phyloP scores from a whole-genome alignment of 352 stramenopile species.

The Thalassiosira mediterranea region DNA sequence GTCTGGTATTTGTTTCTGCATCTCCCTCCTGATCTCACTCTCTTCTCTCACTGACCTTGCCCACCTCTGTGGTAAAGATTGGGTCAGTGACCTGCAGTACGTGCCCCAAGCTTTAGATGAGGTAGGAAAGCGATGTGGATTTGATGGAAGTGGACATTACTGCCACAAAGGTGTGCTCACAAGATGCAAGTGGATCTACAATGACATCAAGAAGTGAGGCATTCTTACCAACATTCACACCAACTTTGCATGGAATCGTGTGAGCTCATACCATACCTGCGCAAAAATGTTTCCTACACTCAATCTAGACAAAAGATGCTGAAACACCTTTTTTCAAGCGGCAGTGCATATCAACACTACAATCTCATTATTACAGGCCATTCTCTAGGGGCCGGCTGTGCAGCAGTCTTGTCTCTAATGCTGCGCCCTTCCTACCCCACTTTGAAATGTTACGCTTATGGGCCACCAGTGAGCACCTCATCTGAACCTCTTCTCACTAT shows the following conservation, averaged over 20 bases:
- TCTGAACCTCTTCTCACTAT: not conserved
- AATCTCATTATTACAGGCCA: conserved; percentile 70
- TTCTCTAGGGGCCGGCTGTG: conserved; percentile 73
- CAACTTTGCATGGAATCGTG: no score
- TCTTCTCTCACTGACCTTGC: no score
- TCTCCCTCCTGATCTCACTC: no score
- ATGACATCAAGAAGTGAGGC: conserved; percentile 64
- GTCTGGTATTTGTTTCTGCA: no score
- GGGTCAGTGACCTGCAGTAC: conserved; percentile 54
- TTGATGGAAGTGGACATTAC: conserved; percentile 48
- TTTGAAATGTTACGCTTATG: conserved; percentile 73
- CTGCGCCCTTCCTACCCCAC: conserved; percentile 60
- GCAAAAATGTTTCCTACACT: no score
- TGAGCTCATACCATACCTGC: no score
- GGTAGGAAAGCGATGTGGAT: conserved; percentile 49
- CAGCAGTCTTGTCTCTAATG: conserved; percentile 74
- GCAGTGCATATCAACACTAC: conserved; percentile 54
- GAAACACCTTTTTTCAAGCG: conserved; percentile 42
- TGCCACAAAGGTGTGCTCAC: conserved; percentile 60
- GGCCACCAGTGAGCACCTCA: conserved; percentile 58
- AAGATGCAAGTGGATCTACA: conserved; percentile 53
- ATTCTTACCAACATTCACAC: no score
- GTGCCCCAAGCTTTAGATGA: conserved; percentile 47
- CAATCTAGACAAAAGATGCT: conserved; percentile 38
- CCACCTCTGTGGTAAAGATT: no score